Base-by-base conservation (phyloP, 1,139 yeast genomes). In the Blastobotrys petasosporus region DNA sequence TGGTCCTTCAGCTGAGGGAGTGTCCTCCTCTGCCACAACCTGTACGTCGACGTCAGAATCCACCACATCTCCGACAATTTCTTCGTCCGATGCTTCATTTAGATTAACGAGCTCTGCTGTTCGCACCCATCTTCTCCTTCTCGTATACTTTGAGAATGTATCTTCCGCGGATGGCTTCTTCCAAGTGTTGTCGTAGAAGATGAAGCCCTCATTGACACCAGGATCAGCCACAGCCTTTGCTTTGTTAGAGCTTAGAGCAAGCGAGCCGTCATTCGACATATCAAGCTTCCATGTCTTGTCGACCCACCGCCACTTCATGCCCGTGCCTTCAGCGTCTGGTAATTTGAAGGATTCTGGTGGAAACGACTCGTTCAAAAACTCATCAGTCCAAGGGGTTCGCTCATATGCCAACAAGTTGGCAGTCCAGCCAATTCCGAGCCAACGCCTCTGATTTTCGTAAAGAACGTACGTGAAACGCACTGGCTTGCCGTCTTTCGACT, bases 391-490 rank as follows among this genome's bases (percentile, higher is more conserved):
- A 2, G 97, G 84, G 0, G 95, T 80, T 60, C 98, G 76, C 65
- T 92, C 98, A 63, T 92, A 92, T 32, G 95, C 83, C 51, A 92
- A 72, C 61, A 92, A 73, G 60, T 88, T 88, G 7, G 94, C 74
- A 0, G 98, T 90, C 98, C 98, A 92, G 10, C 98, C 98, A 58
- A 92, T 86, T 9, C 97, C 98, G 39, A 92, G 73, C 98, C 98
- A 92, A 58, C 94, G 80, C 60, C 98, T 79, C 67, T 92, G 98
- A 64, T 92, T 92, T 65, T 92, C 98, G 65, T 82, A 88, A n/a
- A 92, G 73, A 2, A 87, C 96, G 64, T 86, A 92, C 5, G 97
- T 87, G 63, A 90, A 92, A 51, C 90, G 71, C 23, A 85, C 90
- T 3, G 95, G 86, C 53, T 79, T 79, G 47, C 73, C 75, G 29